A percentile compares a stretch with the other conserved stretches of the same genome.
phyloP scores from a whole-genome alignment of 805 yeast genomes.

The Metschnikowia noctiluminum region DNA sequence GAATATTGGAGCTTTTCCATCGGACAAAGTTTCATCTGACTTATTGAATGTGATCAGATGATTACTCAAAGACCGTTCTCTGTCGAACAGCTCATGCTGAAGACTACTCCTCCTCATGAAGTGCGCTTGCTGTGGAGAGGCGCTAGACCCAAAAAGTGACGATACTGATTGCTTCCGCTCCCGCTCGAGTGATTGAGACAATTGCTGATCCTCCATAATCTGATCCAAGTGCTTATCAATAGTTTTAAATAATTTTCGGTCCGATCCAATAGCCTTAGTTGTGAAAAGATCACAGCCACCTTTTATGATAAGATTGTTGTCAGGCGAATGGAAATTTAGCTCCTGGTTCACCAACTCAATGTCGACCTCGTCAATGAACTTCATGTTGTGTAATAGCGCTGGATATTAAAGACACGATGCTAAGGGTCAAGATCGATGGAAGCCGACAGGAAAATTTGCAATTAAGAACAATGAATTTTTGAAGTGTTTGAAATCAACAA shows the following conservation, averaged over 20 bases:
- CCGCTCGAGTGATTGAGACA: slow-evolving; percentile 36
- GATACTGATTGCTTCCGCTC: slow-evolving; percentile 37
- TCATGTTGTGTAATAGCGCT: slow-evolving; percentile 1
- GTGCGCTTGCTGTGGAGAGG: slow-evolving; percentile 28
- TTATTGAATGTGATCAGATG: slow-evolving; percentile 24
- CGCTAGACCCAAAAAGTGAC: slow-evolving; percentile 37
- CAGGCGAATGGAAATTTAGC: slow-evolving; percentile 44
- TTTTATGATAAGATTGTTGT: slow-evolving; percentile 48
- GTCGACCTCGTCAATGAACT: slow-evolving; percentile 92
- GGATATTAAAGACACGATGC: background rate
- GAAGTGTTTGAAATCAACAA: no score
- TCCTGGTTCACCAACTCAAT: slow-evolving; percentile 89
- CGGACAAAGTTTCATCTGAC: slow-evolving; percentile 9
- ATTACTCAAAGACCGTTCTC: slow-evolving; percentile 28
- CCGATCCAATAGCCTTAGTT: slow-evolving; percentile 89
- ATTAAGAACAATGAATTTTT: no score
- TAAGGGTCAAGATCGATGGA: background rate
- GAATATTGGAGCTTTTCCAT: slow-evolving; percentile 1
- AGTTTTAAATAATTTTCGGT: slow-evolving; percentile 81
- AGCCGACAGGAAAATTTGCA: background rate
- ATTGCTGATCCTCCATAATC: slow-evolving; percentile 42
- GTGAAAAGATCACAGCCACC: slow-evolving; percentile 95
- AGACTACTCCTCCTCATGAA: slow-evolving; percentile 25
- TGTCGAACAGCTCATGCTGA: slow-evolving; percentile 16
- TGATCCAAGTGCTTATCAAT: slow-evolving; percentile 77